These are phyloP conservation scores for Naganishia vaughanmartiniae DNA, from an alignment of 768 basidiomycete species.

Conservation along the genomic window DNA sequence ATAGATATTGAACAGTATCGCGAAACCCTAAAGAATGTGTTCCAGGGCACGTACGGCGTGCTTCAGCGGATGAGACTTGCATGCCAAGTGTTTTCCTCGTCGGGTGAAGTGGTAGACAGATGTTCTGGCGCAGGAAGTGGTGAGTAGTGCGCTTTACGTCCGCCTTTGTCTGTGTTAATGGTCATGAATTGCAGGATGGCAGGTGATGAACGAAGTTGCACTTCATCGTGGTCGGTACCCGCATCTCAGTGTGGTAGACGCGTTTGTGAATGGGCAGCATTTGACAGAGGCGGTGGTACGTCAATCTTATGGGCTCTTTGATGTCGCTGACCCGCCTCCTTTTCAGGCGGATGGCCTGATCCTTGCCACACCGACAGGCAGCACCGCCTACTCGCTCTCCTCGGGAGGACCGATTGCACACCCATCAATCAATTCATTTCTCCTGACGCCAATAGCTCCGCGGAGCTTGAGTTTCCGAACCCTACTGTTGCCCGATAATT, in stretches of 20 bases:
- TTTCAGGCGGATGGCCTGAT: slow-evolving; percentile 85
- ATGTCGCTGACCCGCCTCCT: slow-evolving; percentile 4
- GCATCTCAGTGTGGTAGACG: slow-evolving; percentile 88
- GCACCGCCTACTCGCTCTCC: slow-evolving; percentile 91
- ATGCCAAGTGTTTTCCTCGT: slow-evolving; percentile 64
- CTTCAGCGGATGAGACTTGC: slow-evolving; percentile 86
- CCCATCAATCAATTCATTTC: slow-evolving; percentile 81
- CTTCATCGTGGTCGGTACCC: slow-evolving; percentile 87
- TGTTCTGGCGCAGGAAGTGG: slow-evolving; percentile 34
- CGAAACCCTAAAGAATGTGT: slow-evolving; percentile 74
- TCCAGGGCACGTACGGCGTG: slow-evolving; percentile 73
- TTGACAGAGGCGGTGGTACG: slow-evolving; percentile 90
- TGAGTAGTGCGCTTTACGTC: slow-evolving; percentile 5
- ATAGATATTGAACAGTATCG: slow-evolving; percentile 84
- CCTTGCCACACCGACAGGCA: slow-evolving; percentile 92
- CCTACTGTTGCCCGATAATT: slow-evolving; percentile 70
- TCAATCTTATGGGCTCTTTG: slow-evolving; percentile 32
- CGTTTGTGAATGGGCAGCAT: slow-evolving; percentile 89
- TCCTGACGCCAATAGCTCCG: slow-evolving; percentile 93
- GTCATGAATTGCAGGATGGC: slow-evolving; percentile 63
- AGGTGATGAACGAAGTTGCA: slow-evolving; percentile 96
- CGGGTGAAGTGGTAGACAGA: slow-evolving; percentile 47
- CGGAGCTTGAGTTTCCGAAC: slow-evolving; percentile 88
- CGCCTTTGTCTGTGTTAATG: slow-evolving; percentile 25
- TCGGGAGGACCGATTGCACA: slow-evolving; percentile 96